Percentiles rank a stretch among this genome's conserved stretches.
Conservation (phyloP, 2,329 filamentous ascomycete species). For the Penicillium psychrosexuale region DNA sequence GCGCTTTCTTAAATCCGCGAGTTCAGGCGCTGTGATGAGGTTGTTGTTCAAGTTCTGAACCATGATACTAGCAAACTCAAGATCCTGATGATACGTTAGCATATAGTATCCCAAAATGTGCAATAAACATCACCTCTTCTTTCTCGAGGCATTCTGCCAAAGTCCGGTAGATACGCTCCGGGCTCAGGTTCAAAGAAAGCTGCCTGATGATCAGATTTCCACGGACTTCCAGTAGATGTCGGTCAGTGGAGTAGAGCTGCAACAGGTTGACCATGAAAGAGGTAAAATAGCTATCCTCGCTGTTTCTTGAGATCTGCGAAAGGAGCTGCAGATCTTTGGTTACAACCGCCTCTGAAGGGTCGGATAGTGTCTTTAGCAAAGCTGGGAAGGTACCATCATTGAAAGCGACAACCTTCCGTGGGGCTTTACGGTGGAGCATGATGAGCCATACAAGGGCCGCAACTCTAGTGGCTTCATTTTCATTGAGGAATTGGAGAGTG, state of each 20-base stretch:
- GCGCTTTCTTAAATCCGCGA: slow-evolving; percentile 84
- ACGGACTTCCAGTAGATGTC: slow-evolving; percentile 82
- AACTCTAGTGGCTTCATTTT: slow-evolving; percentile 92
- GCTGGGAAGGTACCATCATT: slow-evolving; percentile 97
- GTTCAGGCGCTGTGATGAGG: slow-evolving; percentile 91
- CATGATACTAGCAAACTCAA: slow-evolving; percentile 99
- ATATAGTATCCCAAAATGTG: background rate
- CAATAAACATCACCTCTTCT: slow-evolving; percentile 60
- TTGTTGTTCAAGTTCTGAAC: slow-evolving; percentile 99
- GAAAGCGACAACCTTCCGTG: slow-evolving; percentile 86
- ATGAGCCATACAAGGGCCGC: slow-evolving; percentile 94
- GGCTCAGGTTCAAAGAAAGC: slow-evolving; percentile 85
- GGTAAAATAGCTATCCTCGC: slow-evolving; percentile 94
- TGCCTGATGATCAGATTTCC: slow-evolving; percentile 97
- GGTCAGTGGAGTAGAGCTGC: slow-evolving; percentile 91
- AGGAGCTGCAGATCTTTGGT: slow-evolving; percentile 89
- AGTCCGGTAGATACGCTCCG: slow-evolving; percentile 92
- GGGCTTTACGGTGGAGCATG: slow-evolving; percentile 95
- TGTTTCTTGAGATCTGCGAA: slow-evolving; percentile 94
- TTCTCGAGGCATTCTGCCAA: slow-evolving; percentile 95
- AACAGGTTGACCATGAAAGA: slow-evolving; percentile 98
- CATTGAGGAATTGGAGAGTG: slow-evolving; percentile 89
- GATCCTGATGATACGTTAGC: slow-evolving; percentile 54
- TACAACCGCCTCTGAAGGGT: slow-evolving; percentile 92
- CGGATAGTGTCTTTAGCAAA: slow-evolving; percentile 90